Evolutionary conservation across 73 alveolate genomes (phyloP).

Genomic region (Loxodes magnus): DNA sequence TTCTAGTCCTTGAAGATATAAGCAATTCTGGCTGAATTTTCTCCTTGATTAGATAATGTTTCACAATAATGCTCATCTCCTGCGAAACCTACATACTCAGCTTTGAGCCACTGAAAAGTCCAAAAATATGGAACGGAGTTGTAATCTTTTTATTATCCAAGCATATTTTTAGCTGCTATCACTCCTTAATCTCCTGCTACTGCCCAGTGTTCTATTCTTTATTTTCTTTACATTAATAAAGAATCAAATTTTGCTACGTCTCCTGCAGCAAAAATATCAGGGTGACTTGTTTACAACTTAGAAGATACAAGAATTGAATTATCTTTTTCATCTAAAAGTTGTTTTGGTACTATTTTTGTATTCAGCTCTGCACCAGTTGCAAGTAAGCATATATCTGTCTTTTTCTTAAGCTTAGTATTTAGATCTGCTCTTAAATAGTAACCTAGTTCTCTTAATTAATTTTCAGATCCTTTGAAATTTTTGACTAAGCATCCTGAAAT

Average conservation of each 20-base stretch:
- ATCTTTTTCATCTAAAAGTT: constrained; percentile 25
- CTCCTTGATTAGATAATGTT: background rate
- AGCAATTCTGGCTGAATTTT: background rate
- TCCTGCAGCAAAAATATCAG: constrained; percentile 79
- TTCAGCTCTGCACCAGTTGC: constrained; percentile 70
- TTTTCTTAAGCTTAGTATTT: constrained; percentile 26
- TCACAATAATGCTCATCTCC: background rate
- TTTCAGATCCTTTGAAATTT: constrained; percentile 33
- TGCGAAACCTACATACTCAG: constrained; percentile 4
- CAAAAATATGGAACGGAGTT: constrained; percentile 76
- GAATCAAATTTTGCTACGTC: constrained; percentile 67
- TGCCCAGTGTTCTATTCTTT: constrained; percentile 71
- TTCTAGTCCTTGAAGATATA: constrained; percentile 6
- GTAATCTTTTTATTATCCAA: constrained; percentile 55
- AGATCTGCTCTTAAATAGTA: no score
- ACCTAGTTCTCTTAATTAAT: constrained; percentile 36
- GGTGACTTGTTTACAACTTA: constrained; percentile 48
- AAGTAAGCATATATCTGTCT: constrained; percentile 57
- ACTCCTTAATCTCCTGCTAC: constrained; percentile 58
- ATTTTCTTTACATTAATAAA: constrained; percentile 49
- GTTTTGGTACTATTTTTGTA: constrained; percentile 32
- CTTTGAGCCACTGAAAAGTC: constrained; percentile 31
- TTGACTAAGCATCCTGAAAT: constrained; percentile 19
- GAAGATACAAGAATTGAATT: constrained; percentile 56
- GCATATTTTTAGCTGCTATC: constrained; percentile 75